These are phyloP conservation scores for Trichosporon sp. DNA, from an alignment of 1,284 basidiomycete species.

Conservation along the genomic window DNA sequence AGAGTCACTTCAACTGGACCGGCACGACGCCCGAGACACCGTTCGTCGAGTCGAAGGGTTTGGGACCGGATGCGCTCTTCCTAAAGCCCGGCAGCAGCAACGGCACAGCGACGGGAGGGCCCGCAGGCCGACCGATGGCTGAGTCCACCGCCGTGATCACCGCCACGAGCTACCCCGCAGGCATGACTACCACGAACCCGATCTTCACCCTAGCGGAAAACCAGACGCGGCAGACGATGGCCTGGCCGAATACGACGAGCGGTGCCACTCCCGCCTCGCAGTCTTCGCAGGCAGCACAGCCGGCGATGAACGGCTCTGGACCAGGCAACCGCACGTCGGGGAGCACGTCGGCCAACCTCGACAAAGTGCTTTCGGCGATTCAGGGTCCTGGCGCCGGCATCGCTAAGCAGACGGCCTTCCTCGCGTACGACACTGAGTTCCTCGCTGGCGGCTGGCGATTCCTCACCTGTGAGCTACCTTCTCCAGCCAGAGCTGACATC, in stretches of 20 bases:
- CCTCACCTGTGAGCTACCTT: constrained; percentile 41
- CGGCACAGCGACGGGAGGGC: neutral
- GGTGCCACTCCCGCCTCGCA: neutral
- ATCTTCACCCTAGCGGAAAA: neutral
- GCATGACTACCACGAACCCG: neutral
- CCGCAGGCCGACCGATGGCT: neutral
- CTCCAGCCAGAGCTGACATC: constrained; percentile 4
- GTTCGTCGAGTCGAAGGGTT: constrained; percentile 27
- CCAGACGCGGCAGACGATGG: neutral
- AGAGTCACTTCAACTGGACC: constrained; percentile 49
- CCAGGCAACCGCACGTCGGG: neutral
- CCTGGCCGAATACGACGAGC: neutral
- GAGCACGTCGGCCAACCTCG: constrained; percentile 19
- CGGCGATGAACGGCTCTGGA: neutral
- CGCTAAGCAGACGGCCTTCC: constrained; percentile 45
- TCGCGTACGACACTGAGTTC: constrained; percentile 47
- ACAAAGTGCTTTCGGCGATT: constrained; percentile 37
- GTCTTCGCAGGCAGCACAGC: neutral
- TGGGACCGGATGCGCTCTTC: constrained; percentile 46
- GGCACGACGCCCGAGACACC: constrained; percentile 21
- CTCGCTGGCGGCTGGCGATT: constrained; percentile 53
- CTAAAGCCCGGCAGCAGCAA: constrained; percentile 9
- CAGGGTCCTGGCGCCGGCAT: constrained; percentile 31
- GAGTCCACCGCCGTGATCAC: neutral
- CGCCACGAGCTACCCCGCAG: neutral